Base-by-base conservation (phyloP, 345 rosid genomes). In the Pugionium dolabratum region DNA sequence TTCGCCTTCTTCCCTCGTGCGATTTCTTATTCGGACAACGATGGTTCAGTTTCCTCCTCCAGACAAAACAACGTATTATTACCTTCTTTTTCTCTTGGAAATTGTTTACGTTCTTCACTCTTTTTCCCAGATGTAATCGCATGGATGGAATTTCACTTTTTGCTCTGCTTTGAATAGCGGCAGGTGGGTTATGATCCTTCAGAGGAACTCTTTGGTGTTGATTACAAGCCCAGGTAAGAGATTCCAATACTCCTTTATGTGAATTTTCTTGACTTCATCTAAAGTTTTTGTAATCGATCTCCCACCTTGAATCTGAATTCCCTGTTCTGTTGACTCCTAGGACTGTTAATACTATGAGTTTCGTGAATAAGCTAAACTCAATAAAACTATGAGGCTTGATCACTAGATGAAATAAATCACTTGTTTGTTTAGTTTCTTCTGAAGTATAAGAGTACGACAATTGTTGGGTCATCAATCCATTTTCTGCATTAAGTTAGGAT, bases 181-280 rank as follows among this genome's bases (percentile, higher is more conserved):
- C 78, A 85, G 82, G 35, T 81, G 75, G 90, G 92, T 66, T 87
- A 85, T 75, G 96, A 89, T 79, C 89, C 91, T 77, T 85, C 96
- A 11, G 95, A 83, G 69, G 92, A 83, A 76, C 63, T 91, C 10
- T 79, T 89, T 51, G 86, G 84, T 55, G 85, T 75, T 41, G 90
- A 87, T 67, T 71, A 73, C 37, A 81, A 81, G 54, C 82, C 85
- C 46, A 84, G 88, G 95, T 86, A 39, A 56, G 28, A 67, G 32
- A 45, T 26, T 58, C 18, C 42, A 3, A 0, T 0, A 7, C 11
- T 33, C 1, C 30, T 32, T 49, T 10, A 9, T 26, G 2, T 18
- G 4, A 43, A 4, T 54, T 2, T 56, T 25, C 29, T 49, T 50
- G 50, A 37, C 44, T 26, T 62, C 34, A 53, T 6, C 18, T 18